Percentiles rank a stretch among this genome's conserved stretches.
phyloP scores from a whole-genome alignment of 371 early-diverging fungal genomes.

The Encephalitozoon cuniculi region DNA sequence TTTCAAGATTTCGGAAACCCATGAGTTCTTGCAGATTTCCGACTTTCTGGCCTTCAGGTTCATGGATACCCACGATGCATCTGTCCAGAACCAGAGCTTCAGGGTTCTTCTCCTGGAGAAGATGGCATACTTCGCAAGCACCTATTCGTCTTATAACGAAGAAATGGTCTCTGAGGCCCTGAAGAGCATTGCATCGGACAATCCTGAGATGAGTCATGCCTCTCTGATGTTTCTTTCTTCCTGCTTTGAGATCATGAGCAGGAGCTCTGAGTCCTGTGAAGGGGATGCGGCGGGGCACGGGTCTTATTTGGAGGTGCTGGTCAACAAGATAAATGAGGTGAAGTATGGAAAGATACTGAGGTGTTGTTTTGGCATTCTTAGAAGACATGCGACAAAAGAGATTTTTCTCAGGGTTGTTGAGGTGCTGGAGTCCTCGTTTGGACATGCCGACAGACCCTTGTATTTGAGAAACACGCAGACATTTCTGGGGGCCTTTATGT shows the following conservation, averaged over 20 bases:
- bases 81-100: slow-evolving; percentile 8
- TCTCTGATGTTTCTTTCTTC: slow-evolving; percentile 35
- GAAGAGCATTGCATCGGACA: background rate
- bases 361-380: slow-evolving; percentile 86
- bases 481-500: slow-evolving; percentile 47
- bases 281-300: slow-evolving; percentile 42
- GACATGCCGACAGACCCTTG: slow-evolving; percentile 5
- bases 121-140: slow-evolving; percentile 8
- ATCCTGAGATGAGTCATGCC: slow-evolving; percentile 51
- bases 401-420: slow-evolving; percentile 18
- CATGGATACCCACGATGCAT: slow-evolving; percentile 67
- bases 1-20: slow-evolving; percentile 72
- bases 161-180: slow-evolving; percentile 8
- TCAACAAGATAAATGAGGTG: slow-evolving; percentile 63
- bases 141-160: slow-evolving; percentile 25
- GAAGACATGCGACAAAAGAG: slow-evolving; percentile 69
- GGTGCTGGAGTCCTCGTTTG: background rate
- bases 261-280: background rate
- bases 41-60: slow-evolving; percentile 79
- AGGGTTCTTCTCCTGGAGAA: slow-evolving; percentile 33
- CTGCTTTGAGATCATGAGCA: background rate
- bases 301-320: background rate
- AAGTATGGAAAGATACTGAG: slow-evolving; percentile 85
- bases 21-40: slow-evolving; percentile 82
- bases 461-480: slow-evolving; percentile 37